A percentile compares a stretch with the other conserved stretches of the same genome.
Conservation (phyloP, 495 filamentous ascomycete genomes). For the Podospora pseudopauciseta region DNA sequence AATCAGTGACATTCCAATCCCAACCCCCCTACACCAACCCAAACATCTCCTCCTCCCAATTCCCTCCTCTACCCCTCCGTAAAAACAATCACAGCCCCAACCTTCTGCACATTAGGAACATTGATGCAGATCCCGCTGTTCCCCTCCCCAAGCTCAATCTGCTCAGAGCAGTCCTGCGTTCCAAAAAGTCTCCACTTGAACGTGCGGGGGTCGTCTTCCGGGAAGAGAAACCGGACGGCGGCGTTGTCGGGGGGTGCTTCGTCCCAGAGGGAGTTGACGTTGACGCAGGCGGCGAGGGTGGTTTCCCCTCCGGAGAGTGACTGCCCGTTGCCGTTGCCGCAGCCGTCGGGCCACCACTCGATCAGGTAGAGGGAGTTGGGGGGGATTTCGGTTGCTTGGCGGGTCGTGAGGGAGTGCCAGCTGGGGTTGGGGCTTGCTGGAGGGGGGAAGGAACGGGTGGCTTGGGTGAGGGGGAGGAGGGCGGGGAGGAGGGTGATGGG, state of each 20-base stretch:
- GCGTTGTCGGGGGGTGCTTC: neutral
- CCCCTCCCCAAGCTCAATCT: neutral
- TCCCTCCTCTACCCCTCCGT: neutral
- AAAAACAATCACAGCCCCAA: neutral
- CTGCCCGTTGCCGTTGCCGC: constrained; percentile 8
- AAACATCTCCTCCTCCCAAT: too few relatives aligned
- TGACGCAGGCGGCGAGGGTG: constrained; percentile 10
- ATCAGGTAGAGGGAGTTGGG: constrained; percentile 12
- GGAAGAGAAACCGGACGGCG: constrained; percentile 1
- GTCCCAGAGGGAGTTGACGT: constrained; percentile 8
- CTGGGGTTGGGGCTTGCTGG: neutral
- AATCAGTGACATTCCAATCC: neutral
- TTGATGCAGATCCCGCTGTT: neutral
- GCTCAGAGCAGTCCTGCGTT: neutral
- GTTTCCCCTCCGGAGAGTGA: neutral
- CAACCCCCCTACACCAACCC: neutral
- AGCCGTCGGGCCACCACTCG: constrained; percentile 9
- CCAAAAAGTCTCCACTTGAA: neutral
- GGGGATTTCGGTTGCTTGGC: constrained; percentile 7
- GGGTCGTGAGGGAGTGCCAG: neutral
- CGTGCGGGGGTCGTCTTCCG: neutral
- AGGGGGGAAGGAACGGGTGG: neutral
- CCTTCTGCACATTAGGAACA: neutral
- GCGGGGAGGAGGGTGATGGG: neutral
- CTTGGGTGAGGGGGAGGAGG: neutral